phyloP scores from a whole-genome alignment of 768 basidiomycete species.

The Panaeolus cyanescens region DNA sequence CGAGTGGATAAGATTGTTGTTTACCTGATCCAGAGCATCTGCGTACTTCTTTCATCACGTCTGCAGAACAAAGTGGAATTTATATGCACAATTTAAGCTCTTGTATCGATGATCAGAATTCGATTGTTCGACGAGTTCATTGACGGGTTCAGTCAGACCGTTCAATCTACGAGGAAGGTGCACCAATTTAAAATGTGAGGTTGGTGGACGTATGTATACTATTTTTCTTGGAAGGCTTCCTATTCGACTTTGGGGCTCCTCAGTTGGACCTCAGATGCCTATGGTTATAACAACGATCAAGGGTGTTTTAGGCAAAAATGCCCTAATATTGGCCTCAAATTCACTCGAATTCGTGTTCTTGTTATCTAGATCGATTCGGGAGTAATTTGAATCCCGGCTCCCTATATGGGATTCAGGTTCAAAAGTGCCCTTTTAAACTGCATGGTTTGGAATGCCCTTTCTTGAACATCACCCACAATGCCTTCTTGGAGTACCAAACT shows the following conservation, averaged over 20 bases:
- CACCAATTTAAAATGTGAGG: too few relatives aligned
- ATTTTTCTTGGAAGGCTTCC: too few relatives aligned
- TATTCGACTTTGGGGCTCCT: too few relatives aligned
- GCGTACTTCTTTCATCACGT: too few relatives aligned
- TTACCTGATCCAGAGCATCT: background rate
- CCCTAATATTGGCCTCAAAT: background rate
- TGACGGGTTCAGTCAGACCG: too few relatives aligned
- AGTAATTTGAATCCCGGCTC: background rate
- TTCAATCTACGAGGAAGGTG: too few relatives aligned
- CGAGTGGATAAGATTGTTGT: background rate
- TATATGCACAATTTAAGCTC: too few relatives aligned
- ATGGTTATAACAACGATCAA: background rate
- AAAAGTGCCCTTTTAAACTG: background rate
- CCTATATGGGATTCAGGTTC: background rate
- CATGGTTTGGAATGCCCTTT: background rate
- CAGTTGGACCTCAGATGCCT: too few relatives aligned
- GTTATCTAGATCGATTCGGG: slow-evolving; percentile 5
- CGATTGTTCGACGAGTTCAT: too few relatives aligned
- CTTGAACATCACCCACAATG: background rate
- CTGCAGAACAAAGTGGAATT: too few relatives aligned
- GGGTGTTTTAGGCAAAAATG: background rate
- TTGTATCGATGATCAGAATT: too few relatives aligned
- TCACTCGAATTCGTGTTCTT: background rate
- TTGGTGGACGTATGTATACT: too few relatives aligned
- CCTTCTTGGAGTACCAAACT: slow-evolving; percentile 4